Conservation (phyloP, 495 filamentous ascomycete species). For the Eremomyces bilateralis region DNA sequence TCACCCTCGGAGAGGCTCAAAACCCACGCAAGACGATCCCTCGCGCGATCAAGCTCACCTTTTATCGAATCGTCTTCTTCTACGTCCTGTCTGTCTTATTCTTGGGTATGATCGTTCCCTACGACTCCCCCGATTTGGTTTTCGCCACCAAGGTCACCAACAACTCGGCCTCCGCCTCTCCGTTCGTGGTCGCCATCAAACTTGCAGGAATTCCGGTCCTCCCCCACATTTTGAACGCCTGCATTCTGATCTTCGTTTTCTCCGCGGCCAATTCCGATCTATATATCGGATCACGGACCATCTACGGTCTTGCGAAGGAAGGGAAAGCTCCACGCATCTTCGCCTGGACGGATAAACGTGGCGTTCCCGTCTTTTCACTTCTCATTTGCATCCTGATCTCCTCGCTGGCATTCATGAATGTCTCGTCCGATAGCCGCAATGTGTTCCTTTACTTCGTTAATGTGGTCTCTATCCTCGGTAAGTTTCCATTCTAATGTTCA, state of each 20-base stretch:
- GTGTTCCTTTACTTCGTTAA: slow-evolving; percentile 80
- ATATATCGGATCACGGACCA: slow-evolving; percentile 67
- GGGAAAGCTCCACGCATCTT: slow-evolving; percentile 56
- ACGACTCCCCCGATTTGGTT: slow-evolving; percentile 29
- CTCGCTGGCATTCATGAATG: slow-evolving; percentile 60
- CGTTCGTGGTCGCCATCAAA: slow-evolving; percentile 39
- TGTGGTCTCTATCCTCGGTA: slow-evolving; percentile 25
- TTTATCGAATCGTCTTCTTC: slow-evolving; percentile 21
- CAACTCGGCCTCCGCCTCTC: slow-evolving; percentile 29
- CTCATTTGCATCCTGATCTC: slow-evolving; percentile 35
- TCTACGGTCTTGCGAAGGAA: slow-evolving; percentile 58
- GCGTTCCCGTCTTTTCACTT: slow-evolving; percentile 56
- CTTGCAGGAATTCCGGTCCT: slow-evolving; percentile 30
- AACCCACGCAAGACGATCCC: slow-evolving; percentile 20
- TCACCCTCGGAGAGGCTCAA: slow-evolving; percentile 29
- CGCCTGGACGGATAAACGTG: slow-evolving; percentile 43
- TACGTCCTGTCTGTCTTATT: slow-evolving; percentile 28
- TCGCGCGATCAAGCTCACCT: slow-evolving; percentile 19
- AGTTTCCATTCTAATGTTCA: not conserved
- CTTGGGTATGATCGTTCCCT: slow-evolving; percentile 33
- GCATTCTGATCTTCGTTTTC: slow-evolving; percentile 61
- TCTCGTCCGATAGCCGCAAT: slow-evolving; percentile 36
- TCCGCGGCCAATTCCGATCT: slow-evolving; percentile 58
- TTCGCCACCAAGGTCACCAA: slow-evolving; percentile 24
- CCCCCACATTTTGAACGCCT: slow-evolving; percentile 36